Conservation (phyloP, 306 rosid genomes). For the Vigna nakashimae region DNA sequence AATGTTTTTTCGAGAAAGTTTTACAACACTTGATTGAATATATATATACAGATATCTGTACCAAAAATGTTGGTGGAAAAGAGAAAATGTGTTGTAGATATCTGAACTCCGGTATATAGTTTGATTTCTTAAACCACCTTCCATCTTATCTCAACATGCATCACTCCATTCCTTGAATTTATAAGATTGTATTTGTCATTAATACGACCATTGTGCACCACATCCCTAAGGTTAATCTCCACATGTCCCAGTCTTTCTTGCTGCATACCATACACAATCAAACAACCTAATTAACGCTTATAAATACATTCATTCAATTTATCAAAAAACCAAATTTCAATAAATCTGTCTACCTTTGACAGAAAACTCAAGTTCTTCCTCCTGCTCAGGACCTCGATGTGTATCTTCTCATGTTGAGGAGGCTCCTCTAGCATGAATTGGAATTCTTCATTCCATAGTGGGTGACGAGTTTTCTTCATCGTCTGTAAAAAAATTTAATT, state of each 20-base stretch:
- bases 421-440: constrained; percentile 91
- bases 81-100: neutral
- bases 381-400: constrained; percentile 77
- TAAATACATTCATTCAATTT: neutral
- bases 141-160: constrained; percentile 85
- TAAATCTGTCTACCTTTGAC: constrained; percentile 55
- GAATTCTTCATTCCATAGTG: constrained; percentile 88
- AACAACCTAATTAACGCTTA: neutral
- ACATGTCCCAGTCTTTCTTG: constrained; percentile 85
- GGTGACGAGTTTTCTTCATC: constrained; percentile 77
- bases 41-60: neutral
- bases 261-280: constrained; percentile 36
- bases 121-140: constrained; percentile 53
- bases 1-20: neutral
- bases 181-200: constrained; percentile 78
- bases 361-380: constrained; percentile 59
- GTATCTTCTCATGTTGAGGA: constrained; percentile 82
- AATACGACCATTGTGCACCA: constrained; percentile 77
- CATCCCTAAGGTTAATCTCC: constrained; percentile 80
- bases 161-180: constrained; percentile 74
- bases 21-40: neutral
- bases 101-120: neutral
- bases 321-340: neutral
- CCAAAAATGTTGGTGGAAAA: neutral
- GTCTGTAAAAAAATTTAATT: constrained; percentile 49